Percentiles rank a stretch among this genome's conserved stretches.
Evolutionary conservation across 2,329 filamentous ascomycete species (phyloP).

Genomic region (Colletotrichum sp.): DNA sequence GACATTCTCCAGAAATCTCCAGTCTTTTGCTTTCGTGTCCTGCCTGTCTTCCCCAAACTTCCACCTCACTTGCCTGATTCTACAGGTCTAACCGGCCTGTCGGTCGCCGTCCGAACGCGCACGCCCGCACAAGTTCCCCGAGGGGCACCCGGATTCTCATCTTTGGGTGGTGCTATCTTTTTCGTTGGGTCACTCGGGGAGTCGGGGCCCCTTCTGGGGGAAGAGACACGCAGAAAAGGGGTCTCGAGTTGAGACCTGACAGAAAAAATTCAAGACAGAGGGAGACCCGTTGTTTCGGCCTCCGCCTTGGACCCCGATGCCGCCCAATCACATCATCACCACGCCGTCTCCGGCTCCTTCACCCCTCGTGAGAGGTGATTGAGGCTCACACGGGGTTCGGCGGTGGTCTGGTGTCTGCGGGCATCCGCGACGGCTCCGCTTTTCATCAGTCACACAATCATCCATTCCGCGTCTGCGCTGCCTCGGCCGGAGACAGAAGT

Average conservation of each 20-base stretch:
- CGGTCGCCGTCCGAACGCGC: slow-evolving; percentile 14
- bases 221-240: not conserved
- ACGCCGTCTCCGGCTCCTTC: not conserved
- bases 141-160: slow-evolving; percentile 7
- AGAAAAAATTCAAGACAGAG: not conserved
- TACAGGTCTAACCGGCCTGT: slow-evolving; percentile 13
- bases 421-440: not conserved
- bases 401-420: not conserved
- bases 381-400: slow-evolving; percentile 1
- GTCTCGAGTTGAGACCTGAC: not conserved
- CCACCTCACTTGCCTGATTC: not conserved
- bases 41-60: not conserved
- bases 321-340: not conserved
- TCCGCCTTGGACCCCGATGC: not conserved
- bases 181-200: not conserved
- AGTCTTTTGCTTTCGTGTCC: not conserved
- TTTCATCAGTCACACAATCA: not conserved
- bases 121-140: slow-evolving; percentile 1
- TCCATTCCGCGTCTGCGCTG: not conserved
- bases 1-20: slow-evolving; percentile 18
- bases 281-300: slow-evolving; percentile 1
- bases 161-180: not conserved
- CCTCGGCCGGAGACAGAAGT: not conserved
- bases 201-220: slow-evolving; percentile 3
- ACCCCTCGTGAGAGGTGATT: not conserved